phyloP scores from a whole-genome alignment of 768 basidiomycete species.

The Lactarius sanguifluus region DNA sequence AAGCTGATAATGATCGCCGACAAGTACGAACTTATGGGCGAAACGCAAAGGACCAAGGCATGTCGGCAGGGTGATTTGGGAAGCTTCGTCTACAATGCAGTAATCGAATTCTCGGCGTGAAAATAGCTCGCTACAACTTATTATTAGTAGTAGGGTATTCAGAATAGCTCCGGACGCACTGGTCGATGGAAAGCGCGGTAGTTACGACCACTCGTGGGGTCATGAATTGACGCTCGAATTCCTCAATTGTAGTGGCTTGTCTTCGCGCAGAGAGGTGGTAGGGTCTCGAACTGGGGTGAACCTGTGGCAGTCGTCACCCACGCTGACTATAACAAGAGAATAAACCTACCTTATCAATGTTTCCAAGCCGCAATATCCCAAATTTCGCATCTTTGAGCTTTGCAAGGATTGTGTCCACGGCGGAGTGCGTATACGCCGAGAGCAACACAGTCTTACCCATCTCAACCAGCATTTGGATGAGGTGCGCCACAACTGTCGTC shows the following conservation, averaged over 20 bases:
- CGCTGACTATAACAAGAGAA: background rate
- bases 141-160: background rate
- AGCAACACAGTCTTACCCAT: constrained; percentile 86
- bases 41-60: constrained; percentile 91
- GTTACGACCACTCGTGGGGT: constrained; percentile 92
- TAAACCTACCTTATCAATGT: constrained; percentile 76
- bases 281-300: constrained; percentile 77
- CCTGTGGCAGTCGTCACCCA: constrained; percentile 43
- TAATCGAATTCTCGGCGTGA: constrained; percentile 85
- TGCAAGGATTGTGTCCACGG: constrained; percentile 93
- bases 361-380: constrained; percentile 81
- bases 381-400: constrained; percentile 71
- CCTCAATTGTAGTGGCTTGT: constrained; percentile 66
- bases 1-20: constrained; percentile 96
- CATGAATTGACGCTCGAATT: constrained; percentile 82
- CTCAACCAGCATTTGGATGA: constrained; percentile 76
- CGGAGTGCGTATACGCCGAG: constrained; percentile 95
- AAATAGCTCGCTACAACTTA: constrained; percentile 70
- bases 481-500: constrained; percentile 88
- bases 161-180: constrained; percentile 54
- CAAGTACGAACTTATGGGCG: constrained; percentile 88
- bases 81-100: constrained; percentile 98
- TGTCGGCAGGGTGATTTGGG: constrained; percentile 94
- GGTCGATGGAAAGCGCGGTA: constrained; percentile 90
- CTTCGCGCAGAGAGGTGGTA: constrained; percentile 62